Evolutionary conservation across 2,329 filamentous ascomycete genomes (phyloP).

Genomic region (Diaporthe sp.): DNA sequence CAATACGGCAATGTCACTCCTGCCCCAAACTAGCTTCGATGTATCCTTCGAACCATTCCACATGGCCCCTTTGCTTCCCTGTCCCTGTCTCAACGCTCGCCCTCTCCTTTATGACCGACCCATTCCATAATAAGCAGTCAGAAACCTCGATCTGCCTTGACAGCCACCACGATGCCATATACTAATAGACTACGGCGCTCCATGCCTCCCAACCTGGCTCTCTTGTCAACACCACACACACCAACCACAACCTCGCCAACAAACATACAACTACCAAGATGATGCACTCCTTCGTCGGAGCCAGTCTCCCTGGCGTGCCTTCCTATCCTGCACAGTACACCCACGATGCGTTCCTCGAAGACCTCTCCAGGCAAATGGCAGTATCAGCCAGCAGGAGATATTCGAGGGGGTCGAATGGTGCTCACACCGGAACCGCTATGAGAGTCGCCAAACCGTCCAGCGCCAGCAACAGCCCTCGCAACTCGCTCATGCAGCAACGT

Average conservation of each 20-base stretch:
- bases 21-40: constrained; percentile 47
- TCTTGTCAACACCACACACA: constrained; percentile 20
- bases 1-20: constrained; percentile 47
- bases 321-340: constrained; percentile 49
- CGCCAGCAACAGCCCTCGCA: constrained; percentile 77
- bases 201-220: constrained; percentile 5
- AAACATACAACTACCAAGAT: constrained; percentile 35
- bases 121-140: constrained; percentile 42
- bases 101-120: constrained; percentile 39
- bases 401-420: constrained; percentile 64
- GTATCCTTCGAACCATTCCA: constrained; percentile 44
- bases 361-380: constrained; percentile 65
- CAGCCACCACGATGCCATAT: constrained; percentile 39
- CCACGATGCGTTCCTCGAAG: constrained; percentile 63
- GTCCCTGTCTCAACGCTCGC: constrained; percentile 42
- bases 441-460: constrained; percentile 76
- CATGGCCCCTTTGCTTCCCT: constrained; percentile 41
- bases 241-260: constrained; percentile 20
- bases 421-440: constrained; percentile 65
- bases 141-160: constrained; percentile 39
- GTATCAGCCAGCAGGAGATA: constrained; percentile 61
- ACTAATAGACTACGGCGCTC: constrained; percentile 38
- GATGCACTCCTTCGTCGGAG: constrained; percentile 53
- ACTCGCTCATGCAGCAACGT: constrained; percentile 61
- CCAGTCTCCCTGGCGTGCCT: constrained; percentile 48